Base-by-base conservation (phyloP, 2,329 filamentous ascomycete genomes). In the Ceratocystis ficicola region DNA sequence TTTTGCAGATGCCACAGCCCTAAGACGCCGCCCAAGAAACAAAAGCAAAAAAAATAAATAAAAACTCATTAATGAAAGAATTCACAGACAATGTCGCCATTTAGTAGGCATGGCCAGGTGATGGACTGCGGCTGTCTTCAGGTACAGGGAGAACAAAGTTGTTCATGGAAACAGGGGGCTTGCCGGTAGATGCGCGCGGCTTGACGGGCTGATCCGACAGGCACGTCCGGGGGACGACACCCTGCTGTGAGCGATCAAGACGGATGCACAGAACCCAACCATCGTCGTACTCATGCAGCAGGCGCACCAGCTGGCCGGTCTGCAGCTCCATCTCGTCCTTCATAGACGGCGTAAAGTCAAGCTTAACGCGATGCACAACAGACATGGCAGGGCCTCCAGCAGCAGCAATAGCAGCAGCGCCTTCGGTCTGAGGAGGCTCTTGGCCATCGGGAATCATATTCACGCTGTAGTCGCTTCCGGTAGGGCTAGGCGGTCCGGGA, bases 211-310 rank as follows among this genome's bases (percentile, higher is more conserved):
- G 86, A 67, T 90, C 89, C 15, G 94, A 97, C 62, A 99, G 81
- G 77, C 94, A 99, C 46, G 92, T 96, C 70, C 94, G 86, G 15
- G 94, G 94, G 66, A 89, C 90, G 64, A 97, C 94, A 79, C 94
- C 94, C 78, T 97, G 92, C 71, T 89, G 82, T 68, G 90, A 92
- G 69, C 91, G 88, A 75, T 97, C 92, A 71, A 97, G 86, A 70
- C 87, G 88, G 70, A 91, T 88, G 76, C 91, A 96, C 65, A 97
- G 89, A 72, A 92, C 90, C 94, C 94, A 99, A 72, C 94, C 94
- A 76, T 99, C 94, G 73, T 99, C 94, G 72, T 97, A 99, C 76
- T 96, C 92, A 73, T 97, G 93, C 64, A 97, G 80, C 69, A 99
- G 79, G 69, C 93, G 84, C 63, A 97, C 90, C 62, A 99, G 80